A percentile compares a stretch with the other conserved stretches of the same genome.
Conservation (phyloP, 2,329 filamentous ascomycete genomes). For the Byssoonygena ceratinophila region DNA sequence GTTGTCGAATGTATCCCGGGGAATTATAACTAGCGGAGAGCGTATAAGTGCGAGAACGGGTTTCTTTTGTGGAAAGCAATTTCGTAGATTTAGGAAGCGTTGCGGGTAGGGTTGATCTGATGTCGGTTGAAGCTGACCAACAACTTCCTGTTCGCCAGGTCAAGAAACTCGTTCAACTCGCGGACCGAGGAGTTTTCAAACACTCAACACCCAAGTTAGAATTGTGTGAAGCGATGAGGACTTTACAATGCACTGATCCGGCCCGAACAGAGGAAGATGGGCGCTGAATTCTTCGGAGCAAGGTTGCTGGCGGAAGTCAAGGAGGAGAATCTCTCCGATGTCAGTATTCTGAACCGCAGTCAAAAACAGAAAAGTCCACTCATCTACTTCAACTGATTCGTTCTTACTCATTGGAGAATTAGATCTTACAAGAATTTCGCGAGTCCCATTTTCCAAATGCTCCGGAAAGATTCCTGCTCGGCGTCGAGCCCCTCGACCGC, state of each 20-base stretch:
- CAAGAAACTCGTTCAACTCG: neutral
- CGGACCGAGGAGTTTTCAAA: no score
- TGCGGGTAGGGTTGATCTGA: no score
- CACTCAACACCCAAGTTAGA: no score
- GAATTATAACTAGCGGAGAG: no score
- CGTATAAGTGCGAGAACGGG: no score
- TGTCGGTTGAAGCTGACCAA: neutral
- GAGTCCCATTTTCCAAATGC: neutral
- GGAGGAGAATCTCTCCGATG: constrained; percentile 43
- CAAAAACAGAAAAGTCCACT: no score
- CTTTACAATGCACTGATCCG: neutral
- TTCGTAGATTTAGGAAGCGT: no score
- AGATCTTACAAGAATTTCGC: constrained; percentile 6
- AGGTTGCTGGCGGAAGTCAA: constrained; percentile 44
- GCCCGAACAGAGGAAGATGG: constrained; percentile 3
- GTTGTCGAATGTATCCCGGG: no score
- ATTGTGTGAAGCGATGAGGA: neutral
- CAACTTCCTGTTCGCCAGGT: neutral
- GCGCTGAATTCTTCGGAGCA: constrained; percentile 36
- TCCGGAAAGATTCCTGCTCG: neutral
- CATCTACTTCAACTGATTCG: no score
- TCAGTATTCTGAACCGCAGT: no score
- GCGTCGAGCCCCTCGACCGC: constrained; percentile 9
- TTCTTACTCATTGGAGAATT: no score
- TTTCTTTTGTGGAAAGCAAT: neutral